Percentiles rank a stretch among this genome's conserved stretches.
phyloP scores from a whole-genome alignment of 73 alveolate genomes.

The Paramecium primaurelia region DNA sequence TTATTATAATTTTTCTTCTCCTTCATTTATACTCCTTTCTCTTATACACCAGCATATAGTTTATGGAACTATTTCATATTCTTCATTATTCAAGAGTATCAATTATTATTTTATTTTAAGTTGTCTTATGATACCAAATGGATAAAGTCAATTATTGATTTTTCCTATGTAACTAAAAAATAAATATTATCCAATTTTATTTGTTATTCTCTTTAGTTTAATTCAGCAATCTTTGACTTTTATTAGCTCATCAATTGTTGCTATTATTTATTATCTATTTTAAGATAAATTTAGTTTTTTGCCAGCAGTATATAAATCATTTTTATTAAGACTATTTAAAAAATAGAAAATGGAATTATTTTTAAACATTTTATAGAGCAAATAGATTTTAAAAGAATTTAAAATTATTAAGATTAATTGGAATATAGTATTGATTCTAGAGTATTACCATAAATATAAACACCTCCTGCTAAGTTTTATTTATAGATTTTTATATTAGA shows the following conservation, averaged over 20 bases:
- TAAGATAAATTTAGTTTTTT: background rate
- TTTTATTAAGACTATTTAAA: background rate
- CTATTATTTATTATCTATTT: background rate
- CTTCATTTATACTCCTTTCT: background rate
- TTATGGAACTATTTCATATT: background rate
- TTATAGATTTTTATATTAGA: background rate
- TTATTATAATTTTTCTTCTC: background rate
- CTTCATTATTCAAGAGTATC: background rate
- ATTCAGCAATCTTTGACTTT: background rate
- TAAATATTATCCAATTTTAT: background rate
- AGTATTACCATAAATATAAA: background rate
- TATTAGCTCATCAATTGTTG: background rate
- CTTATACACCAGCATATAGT: background rate
- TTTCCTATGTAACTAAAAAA: background rate
- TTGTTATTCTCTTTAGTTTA: background rate
- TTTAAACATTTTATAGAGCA: background rate
- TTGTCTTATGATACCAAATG: background rate
- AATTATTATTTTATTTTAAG: background rate
- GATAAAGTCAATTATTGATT: background rate
- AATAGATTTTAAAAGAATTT: background rate
- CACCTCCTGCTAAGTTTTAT: background rate
- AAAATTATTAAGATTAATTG: background rate
- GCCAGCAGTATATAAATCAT: background rate
- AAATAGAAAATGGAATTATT: background rate
- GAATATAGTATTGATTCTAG: background rate